Conservation (phyloP, 768 basidiomycete species). For the Coprinellus aureogranulatus region DNA sequence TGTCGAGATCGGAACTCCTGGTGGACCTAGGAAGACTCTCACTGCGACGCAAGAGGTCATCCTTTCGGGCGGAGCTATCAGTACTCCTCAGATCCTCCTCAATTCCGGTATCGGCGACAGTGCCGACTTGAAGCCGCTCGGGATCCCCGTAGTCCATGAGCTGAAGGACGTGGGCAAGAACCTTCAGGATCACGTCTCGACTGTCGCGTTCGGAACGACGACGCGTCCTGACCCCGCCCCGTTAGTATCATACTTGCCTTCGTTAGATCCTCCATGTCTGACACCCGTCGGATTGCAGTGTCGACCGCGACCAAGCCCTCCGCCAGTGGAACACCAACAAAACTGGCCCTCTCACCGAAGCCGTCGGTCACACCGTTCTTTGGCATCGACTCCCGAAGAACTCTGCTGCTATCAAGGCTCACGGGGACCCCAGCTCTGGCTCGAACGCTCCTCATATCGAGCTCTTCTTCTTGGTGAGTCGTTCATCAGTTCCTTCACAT, state of each 20-base stretch:
- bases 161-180: constrained; percentile 19
- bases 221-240: neutral
- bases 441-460: constrained; percentile 13
- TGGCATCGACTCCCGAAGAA: constrained; percentile 9
- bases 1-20: no score
- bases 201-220: neutral
- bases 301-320: no score
- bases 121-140: constrained; percentile 8
- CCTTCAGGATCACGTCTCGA: constrained; percentile 11
- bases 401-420: constrained; percentile 1
- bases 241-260: no score
- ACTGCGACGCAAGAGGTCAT: constrained; percentile 16
- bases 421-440: constrained; percentile 10
- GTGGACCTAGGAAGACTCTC: constrained; percentile 1
- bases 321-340: neutral
- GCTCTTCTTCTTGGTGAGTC: constrained; percentile 2
- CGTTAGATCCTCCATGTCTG: no score
- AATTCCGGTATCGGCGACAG: constrained; percentile 20
- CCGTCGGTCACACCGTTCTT: neutral
- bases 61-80: constrained; percentile 16
- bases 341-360: constrained; percentile 10
- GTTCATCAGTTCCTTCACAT: neutral
- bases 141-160: constrained; percentile 11
- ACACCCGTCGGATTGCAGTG: no score
- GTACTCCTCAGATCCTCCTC: constrained; percentile 19